phyloP scores from a whole-genome alignment of 768 basidiomycete species.

The Lyophyllum semitale region DNA sequence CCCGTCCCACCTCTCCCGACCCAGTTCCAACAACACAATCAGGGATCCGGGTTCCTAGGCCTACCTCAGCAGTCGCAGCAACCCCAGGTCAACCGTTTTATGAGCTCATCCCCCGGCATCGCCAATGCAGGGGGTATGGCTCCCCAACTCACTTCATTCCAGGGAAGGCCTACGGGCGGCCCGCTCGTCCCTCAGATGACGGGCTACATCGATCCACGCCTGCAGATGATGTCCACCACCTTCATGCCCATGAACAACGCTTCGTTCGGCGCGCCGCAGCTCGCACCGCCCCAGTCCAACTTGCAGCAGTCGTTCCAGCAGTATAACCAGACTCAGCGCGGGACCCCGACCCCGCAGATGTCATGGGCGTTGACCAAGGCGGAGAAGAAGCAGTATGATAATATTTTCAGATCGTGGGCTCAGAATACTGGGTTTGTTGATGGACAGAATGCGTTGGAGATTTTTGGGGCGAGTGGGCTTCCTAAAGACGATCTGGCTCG shows the following conservation, averaged over 20 bases:
- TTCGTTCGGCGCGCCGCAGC: constrained; percentile 67
- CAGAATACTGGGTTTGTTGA: constrained; percentile 80
- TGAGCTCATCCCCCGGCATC: constrained; percentile 57
- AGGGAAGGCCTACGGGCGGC: constrained; percentile 33
- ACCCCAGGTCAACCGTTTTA: constrained; percentile 48
- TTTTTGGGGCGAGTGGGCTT: constrained; percentile 92
- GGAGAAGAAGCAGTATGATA: constrained; percentile 96
- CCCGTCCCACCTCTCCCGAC: constrained; percentile 67
- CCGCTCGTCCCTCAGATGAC: constrained; percentile 74
- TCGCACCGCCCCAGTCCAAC: constrained; percentile 64
- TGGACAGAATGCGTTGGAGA: constrained; percentile 83
- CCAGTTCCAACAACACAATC: constrained; percentile 59
- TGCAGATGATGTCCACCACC: constrained; percentile 86
- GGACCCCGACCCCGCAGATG: constrained; percentile 64
- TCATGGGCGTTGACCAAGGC: constrained; percentile 86
- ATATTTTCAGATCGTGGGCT: constrained; percentile 95
- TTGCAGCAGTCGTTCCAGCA: constrained; percentile 88
- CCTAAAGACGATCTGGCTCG: constrained; percentile 87
- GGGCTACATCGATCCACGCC: constrained; percentile 79
- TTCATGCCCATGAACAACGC: constrained; percentile 83
- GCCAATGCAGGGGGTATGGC: constrained; percentile 38
- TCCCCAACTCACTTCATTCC: constrained; percentile 64
- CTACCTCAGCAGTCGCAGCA: constrained; percentile 41
- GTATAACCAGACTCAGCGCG: constrained; percentile 75
- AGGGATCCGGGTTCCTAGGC: constrained; percentile 38